Base-by-base conservation (phyloP, 306 rosid species). In the Trichosanthes cucumerina region DNA sequence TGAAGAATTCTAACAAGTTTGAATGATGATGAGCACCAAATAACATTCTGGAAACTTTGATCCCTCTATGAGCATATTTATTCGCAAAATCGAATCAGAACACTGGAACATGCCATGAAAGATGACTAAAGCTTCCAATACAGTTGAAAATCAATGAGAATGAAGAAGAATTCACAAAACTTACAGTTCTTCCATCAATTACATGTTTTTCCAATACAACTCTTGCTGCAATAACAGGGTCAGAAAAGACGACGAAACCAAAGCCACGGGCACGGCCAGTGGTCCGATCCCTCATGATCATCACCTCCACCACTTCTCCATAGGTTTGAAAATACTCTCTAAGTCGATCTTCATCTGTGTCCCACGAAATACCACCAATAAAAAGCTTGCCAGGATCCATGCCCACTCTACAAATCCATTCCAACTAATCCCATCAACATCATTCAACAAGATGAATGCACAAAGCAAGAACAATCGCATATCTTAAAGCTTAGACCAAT, bases 251-350 rank as follows among this genome's bases (percentile, higher is more conserved):
- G 50, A 94, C 90, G 79, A 94, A 94, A 68, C 98, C 97, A 33
- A 94, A 94, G 69, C 98, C 98, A 36, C 98, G 94, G 39, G 97
- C 98, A 82, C 98, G 91, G 28, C 98, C 96, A 1, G 98, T 92
- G 74, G 97, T 87, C 86, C 97, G 97, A 90, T 94, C 98, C 90
- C 93, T 94, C 98, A 94, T 94, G 80, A 94, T 94, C 88, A 94
- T 91, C 14, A 96, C 95, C 79, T 94, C 97, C 80, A 90, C 89
- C 63, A 94, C 96, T 81, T 92, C 97, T 18, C 98, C 98, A 73
- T 85, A 94, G 26, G 84, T 63, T 82, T 87, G 88, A 85, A 94
- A 94, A 83, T 94, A 92, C 85, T 94, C 96, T 79, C 90, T 88
- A 66, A 94, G 95, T 56, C 98, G 95, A 80, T 90, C 97, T 84